These are phyloP conservation scores for Sutorius eximius DNA, from an alignment of 1,284 basidiomycete genomes.

Conservation along the genomic window DNA sequence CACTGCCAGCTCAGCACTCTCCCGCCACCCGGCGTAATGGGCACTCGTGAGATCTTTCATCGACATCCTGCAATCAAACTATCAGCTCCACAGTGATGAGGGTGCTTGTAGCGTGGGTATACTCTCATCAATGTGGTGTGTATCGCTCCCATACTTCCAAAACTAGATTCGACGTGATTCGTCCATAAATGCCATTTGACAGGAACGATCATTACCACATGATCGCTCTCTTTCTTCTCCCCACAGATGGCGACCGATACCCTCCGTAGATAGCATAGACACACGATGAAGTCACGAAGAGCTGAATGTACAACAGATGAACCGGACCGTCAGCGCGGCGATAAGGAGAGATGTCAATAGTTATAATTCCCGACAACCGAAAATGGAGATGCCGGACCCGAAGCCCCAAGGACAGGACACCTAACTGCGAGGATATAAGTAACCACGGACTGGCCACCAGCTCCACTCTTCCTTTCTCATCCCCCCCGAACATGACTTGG, in stretches of 20 bases:
- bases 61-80: neutral
- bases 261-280: neutral
- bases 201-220: neutral
- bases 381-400: conserved; percentile 21
- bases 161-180: neutral
- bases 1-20: conserved; percentile 3
- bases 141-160: neutral
- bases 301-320: neutral
- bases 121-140: neutral
- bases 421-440: conserved; percentile 23
- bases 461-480: conserved; percentile 13
- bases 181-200: neutral
- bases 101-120: conserved; percentile 1
- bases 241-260: neutral
- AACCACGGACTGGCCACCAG: conserved; percentile 11
- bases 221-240: neutral
- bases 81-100: neutral
- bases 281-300: neutral
- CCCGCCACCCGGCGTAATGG: neutral
- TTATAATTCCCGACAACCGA: neutral
- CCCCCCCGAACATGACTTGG: conserved; percentile 28
- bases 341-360: neutral
- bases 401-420: neutral
- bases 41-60: neutral
- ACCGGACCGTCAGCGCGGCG: neutral